Percentiles rank a stretch among this genome's conserved stretches.
These are phyloP conservation scores for Candida ascalaphidarum DNA, from an alignment of 805 yeast genomes.

Conservation along the genomic window DNA sequence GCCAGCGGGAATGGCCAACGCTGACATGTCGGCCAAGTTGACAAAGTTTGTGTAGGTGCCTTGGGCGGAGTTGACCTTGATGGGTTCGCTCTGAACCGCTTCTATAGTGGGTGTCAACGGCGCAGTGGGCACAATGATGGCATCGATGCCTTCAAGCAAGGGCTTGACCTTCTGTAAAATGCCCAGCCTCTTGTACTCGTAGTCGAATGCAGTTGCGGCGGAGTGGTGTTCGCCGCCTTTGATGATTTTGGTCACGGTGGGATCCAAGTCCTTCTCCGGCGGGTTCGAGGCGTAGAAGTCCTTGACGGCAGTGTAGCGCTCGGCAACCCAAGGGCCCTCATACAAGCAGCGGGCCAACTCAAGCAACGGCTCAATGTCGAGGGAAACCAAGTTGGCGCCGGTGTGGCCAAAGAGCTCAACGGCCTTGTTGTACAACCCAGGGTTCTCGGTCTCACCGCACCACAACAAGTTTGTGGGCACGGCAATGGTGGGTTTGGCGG, in stretches of 20 bases:
- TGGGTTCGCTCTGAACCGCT: constrained; percentile 69
- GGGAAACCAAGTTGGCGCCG: constrained; percentile 46
- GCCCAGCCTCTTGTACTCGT: constrained; percentile 79
- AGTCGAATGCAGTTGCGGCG: constrained; percentile 79
- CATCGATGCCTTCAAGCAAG: constrained; percentile 56
- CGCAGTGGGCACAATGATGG: constrained; percentile 84
- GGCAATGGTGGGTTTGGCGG: constrained; percentile 57
- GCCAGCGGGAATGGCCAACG: constrained; percentile 86
- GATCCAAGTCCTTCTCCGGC: constrained; percentile 66
- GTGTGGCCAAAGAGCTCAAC: constrained; percentile 34
- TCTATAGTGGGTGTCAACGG: constrained; percentile 83
- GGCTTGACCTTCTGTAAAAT: constrained; percentile 58
- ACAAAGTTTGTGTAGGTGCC: constrained; percentile 99
- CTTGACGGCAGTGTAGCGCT: constrained; percentile 77
- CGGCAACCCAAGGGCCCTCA: constrained; percentile 99
- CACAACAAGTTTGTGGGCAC: constrained; percentile 69
- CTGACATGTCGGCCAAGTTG: constrained; percentile 88
- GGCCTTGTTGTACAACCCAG: constrained; percentile 56
- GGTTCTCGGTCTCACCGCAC: constrained; percentile 77
- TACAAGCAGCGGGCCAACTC: constrained; percentile 82
- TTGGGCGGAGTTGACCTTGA: constrained; percentile 76
- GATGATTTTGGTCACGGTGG: constrained; percentile 72
- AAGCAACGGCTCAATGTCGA: constrained; percentile 69
- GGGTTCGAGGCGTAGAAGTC: constrained; percentile 67
- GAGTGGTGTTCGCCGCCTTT: constrained; percentile 67